phyloP scores from a whole-genome alignment of 768 basidiomycete genomes.

The Phylloporus sp. region DNA sequence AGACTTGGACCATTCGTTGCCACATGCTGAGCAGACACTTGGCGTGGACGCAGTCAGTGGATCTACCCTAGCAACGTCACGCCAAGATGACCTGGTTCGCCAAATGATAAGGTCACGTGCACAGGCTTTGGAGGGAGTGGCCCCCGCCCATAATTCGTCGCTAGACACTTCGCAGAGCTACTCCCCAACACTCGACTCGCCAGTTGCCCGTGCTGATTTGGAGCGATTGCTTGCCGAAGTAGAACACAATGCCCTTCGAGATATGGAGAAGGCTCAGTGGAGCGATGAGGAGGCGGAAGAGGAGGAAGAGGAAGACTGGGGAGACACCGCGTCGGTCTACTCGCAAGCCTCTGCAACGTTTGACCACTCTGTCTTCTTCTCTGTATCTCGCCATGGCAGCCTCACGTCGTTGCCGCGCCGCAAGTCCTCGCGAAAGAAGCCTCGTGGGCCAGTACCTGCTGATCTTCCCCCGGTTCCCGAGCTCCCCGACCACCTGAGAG shows the following conservation, averaged over 20 bases:
- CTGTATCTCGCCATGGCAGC: conserved; percentile 1
- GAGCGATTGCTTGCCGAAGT: conserved; percentile 16
- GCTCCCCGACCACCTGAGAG: conserved; percentile 6
- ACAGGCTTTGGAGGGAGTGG: conserved; percentile 9
- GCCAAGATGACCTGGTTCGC: conserved; percentile 13
- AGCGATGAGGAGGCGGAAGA: not conserved
- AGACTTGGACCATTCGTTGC: not conserved
- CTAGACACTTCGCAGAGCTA: not conserved
- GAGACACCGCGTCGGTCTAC: conserved; percentile 16
- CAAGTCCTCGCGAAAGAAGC: conserved; percentile 7
- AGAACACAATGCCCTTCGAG: conserved; percentile 13
- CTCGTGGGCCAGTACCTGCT: not conserved
- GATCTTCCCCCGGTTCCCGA: conserved; percentile 21
- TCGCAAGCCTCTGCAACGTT: conserved; percentile 23
- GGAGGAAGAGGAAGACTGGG: not conserved
- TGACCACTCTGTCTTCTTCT: conserved; percentile 8
- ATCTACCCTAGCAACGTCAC: not conserved
- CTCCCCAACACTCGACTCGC: conserved; percentile 8
- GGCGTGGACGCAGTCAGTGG: not conserved
- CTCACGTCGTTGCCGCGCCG: conserved; percentile 1
- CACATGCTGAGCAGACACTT: not conserved
- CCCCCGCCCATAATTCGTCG: conserved; percentile 3
- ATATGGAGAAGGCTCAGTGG: conserved; percentile 3
- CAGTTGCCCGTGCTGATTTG: not conserved
- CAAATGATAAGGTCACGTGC: conserved; percentile 21